Evolutionary conservation across 768 basidiomycete species (phyloP).

Genomic region (Amanita thiersii): DNA sequence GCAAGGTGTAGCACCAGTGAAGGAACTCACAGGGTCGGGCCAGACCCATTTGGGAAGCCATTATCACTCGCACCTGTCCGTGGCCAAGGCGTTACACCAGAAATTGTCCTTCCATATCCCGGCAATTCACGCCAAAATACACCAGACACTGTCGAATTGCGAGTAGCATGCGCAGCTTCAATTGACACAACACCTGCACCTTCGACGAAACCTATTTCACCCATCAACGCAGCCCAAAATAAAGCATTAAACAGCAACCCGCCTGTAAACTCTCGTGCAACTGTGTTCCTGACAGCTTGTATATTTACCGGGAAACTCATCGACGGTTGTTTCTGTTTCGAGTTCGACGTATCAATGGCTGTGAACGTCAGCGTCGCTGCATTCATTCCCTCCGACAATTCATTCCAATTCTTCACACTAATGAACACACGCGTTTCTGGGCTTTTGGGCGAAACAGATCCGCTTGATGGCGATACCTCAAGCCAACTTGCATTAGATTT

Average conservation of each 20-base stretch:
- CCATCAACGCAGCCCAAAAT: no score
- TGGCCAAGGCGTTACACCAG: slow-evolving; percentile 55
- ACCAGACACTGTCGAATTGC: slow-evolving; percentile 38
- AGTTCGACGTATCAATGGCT: no score
- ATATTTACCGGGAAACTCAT: no score
- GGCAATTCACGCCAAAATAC: slow-evolving; percentile 54
- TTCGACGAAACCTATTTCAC: slow-evolving; percentile 61
- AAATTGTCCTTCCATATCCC: slow-evolving; percentile 51
- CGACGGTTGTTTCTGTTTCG: no score
- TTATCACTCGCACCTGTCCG: slow-evolving; percentile 36
- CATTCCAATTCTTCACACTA: slow-evolving; percentile 49
- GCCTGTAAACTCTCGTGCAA: slow-evolving; percentile 41
- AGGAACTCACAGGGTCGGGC: slow-evolving; percentile 53
- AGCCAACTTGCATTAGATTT: slow-evolving; percentile 47
- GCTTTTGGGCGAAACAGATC: slow-evolving; percentile 36
- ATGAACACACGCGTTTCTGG: slow-evolving; percentile 49
- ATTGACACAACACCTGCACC: slow-evolving; percentile 56
- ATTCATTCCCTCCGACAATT: slow-evolving; percentile 29
- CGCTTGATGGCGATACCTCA: slow-evolving; percentile 34
- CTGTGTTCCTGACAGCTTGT: no score
- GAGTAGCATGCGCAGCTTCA: slow-evolving; percentile 52
- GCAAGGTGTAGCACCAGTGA: no score
- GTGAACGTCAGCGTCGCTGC: slow-evolving; percentile 36
- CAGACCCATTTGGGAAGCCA: slow-evolving; percentile 54
- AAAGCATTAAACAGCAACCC: no score